Percentiles rank a stretch among this genome's conserved stretches.
These are phyloP conservation scores for Eutrema heterophyllum DNA, from an alignment of 345 rosid species.

Conservation along the genomic window DNA sequence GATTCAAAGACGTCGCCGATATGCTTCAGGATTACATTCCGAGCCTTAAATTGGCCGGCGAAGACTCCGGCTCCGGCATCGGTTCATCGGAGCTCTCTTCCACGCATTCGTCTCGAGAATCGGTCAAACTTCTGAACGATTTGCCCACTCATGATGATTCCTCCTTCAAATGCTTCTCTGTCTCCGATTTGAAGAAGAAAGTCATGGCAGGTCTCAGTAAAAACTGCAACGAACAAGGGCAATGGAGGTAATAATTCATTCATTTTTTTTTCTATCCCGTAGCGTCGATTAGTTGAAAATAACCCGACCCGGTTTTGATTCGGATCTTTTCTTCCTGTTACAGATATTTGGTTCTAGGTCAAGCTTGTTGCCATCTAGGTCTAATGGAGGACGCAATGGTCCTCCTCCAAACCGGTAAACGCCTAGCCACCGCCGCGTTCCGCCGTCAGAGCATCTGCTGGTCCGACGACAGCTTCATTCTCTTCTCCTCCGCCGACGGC, in stretches of 20 bases:
- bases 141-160: conserved; percentile 43
- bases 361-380: conserved; percentile 94
- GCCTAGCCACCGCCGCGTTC: conserved; percentile 90
- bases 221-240: conserved; percentile 74
- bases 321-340: conserved; percentile 13
- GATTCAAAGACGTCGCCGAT: conserved; percentile 36
- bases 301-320: conserved; percentile 21
- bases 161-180: conserved; percentile 81
- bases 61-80: conserved; percentile 26
- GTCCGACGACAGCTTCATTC: conserved; percentile 88
- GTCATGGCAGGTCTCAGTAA: conserved; percentile 77
- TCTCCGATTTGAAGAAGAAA: conserved; percentile 88
- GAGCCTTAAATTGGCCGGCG: conserved; percentile 23
- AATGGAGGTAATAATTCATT: conserved; percentile 65
- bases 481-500: conserved; percentile 28
- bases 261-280: neutral
- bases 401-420: conserved; percentile 92
- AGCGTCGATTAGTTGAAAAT: neutral
- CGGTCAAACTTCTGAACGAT: conserved; percentile 50
- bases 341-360: conserved; percentile 86
- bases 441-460: conserved; percentile 84
- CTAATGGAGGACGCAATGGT: conserved; percentile 98
- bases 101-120: conserved; percentile 31
- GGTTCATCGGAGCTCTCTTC: conserved; percentile 29
- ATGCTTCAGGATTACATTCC: conserved; percentile 65